Evolutionary conservation across 768 basidiomycete species (phyloP), one percentile per base, ranked within the genome.

Genomic region (Gloeophyllum trabeum): DNA sequence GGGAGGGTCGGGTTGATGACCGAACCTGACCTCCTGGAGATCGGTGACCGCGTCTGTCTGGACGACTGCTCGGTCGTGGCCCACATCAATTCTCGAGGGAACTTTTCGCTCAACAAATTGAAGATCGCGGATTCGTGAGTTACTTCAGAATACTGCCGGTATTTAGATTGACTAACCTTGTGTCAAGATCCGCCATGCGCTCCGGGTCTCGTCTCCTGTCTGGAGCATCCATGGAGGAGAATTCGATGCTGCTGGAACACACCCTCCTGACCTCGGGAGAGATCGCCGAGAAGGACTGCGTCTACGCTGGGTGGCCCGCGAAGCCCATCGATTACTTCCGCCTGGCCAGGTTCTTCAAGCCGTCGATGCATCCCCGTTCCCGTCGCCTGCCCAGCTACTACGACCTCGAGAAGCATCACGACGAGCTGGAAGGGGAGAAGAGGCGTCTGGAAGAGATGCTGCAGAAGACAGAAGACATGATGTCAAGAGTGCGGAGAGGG

Each of bases 191-290:
- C 44, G 67, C 70, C 0, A 52, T 71, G 58, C 64, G 70, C 18
- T 56, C 65, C 5, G 70, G 70, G 24, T 69, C 67, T 6, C 60
- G 70, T 19, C 54, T 71, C 4, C 61, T 71, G 21, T 69, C 69
- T 5, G 70, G 70, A 5, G 70, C 70, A 7, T 66, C 68, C 7
- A 71, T 71, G 70, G 70, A 71, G 52, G 62, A 65, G 44, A 57
- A 57, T 51, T 67, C 64, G 47, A 66, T 70, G 64, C 66, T 71
- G 5, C 62, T 57, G 48, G 70, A 71, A 51, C 70, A 71, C 44
- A 67, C 68, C 1, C 60, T 71, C 4, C 51, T 70, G 20, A 63
- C 67, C 1, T 70, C 69, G 2, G 69, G 69, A 2, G 69, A 71
- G 39, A 59, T 67, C 34, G 67, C 68, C 2, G 66, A 70, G 46